Evolutionary conservation across 1,284 basidiomycete species (phyloP).

Genomic region (Porodaedalea pini): DNA sequence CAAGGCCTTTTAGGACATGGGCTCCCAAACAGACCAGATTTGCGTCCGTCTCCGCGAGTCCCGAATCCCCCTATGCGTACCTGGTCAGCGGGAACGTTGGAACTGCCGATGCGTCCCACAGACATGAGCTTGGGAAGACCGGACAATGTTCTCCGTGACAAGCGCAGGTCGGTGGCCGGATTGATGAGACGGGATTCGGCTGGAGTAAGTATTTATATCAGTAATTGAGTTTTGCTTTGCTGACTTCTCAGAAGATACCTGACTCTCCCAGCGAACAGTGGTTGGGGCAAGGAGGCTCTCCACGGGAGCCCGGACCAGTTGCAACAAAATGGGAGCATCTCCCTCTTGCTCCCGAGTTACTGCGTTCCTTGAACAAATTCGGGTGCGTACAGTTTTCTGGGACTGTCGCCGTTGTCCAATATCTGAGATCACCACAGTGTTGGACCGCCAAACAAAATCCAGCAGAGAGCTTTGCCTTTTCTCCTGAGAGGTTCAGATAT

Average conservation of each 20-base stretch:
- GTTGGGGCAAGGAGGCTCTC: conserved; percentile 40
- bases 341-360: conserved; percentile 79
- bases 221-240: neutral
- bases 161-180: conserved; percentile 69
- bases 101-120: conserved; percentile 57
- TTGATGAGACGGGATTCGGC: conserved; percentile 72
- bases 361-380: conserved; percentile 89
- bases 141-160: conserved; percentile 46
- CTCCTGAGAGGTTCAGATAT: conserved; percentile 92
- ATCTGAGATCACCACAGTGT: conserved; percentile 49
- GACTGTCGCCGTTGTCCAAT: conserved; percentile 17
- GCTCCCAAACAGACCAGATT: conserved; percentile 57
- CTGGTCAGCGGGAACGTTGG: conserved; percentile 76
- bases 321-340: conserved; percentile 97
- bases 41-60: conserved; percentile 50
- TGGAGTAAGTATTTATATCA: conserved; percentile 48
- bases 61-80: conserved; percentile 71
- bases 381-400: conserved; percentile 56
- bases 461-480: conserved; percentile 94
- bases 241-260: conserved; percentile 37
- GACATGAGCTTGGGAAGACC: conserved; percentile 34
- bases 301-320: conserved; percentile 76
- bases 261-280: conserved; percentile 52
- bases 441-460: conserved; percentile 98
- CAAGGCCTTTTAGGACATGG: conserved; percentile 50